Evolutionary conservation across 306 rosid species (phyloP), one percentile per base, ranked within the genome.

Genomic region (Begonia fuchsioides): DNA sequence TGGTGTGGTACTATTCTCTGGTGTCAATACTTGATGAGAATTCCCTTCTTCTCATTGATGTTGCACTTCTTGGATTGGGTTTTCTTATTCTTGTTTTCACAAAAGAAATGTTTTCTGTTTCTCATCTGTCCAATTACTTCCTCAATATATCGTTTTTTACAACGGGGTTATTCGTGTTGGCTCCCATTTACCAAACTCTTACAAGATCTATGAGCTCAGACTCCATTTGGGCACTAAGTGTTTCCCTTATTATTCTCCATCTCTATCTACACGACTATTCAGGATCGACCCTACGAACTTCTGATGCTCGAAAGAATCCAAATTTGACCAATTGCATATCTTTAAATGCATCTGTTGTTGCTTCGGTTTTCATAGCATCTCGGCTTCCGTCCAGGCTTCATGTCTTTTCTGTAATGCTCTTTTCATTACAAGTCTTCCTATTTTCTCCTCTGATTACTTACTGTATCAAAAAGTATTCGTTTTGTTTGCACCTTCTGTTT

Each of bases 121-220:
- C 51, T 47, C 93, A 80, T 48, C 73, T 87, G 49, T 61, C 72
- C 17, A 88, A 69, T 60, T 84, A 84, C 62, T 20, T 77, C 53
- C 84, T 84, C 44, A 88, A 88, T 47, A 65, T 83, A 51, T 67
- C 83, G 6, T 83, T 83, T 64, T 87, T 87, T 53, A 66, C 81
- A 47, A 76, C 83, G 2, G 86, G 81, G 14, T 57, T 84, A 49
- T 83, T 70, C 74, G 76, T 74, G 63, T 72, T 88, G 64, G 95
- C 97, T 63, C 97, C 97, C 46, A 72, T 88, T 44, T 88, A 78
- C 62, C 82, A 84, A 56, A 88, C 90, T 49, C 97, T 88, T 26
- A 88, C 97, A 13, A 76, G 86, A 69, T 83, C 93, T 56, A 88
- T 88, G 17, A 84, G 86, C 69, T 84, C 93, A 3, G 97, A 88